Percentiles rank a stretch among this genome's conserved stretches.
These are phyloP conservation scores for Moesziomyces sp. DNA, from an alignment of 1,284 basidiomycete species.

Conservation along the genomic window DNA sequence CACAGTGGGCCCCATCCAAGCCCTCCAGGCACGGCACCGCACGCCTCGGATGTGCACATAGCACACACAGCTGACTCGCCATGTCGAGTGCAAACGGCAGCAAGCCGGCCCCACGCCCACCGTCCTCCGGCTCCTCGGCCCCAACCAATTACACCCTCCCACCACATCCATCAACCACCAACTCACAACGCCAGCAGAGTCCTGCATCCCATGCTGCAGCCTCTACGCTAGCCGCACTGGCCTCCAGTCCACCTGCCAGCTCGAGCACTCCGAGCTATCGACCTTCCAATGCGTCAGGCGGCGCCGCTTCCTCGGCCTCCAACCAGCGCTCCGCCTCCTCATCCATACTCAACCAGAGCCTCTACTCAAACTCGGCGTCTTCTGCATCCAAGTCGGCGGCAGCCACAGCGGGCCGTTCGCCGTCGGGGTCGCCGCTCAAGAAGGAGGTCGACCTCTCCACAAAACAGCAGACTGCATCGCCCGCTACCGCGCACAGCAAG, in stretches of 20 bases:
- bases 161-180: slow-evolving; percentile 39
- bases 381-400: slow-evolving; percentile 15
- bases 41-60: slow-evolving; percentile 18
- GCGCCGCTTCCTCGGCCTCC: slow-evolving; percentile 17
- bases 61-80: slow-evolving; percentile 3
- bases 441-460: slow-evolving; percentile 26
- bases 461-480: slow-evolving; percentile 6
- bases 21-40: background rate
- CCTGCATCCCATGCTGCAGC: slow-evolving; percentile 45
- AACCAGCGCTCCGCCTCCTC: slow-evolving; percentile 20
- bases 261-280: slow-evolving; percentile 5
- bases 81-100: slow-evolving; percentile 37
- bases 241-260: slow-evolving; percentile 31
- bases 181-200: slow-evolving; percentile 33
- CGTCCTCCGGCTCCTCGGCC: slow-evolving; percentile 5
- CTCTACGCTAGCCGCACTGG: slow-evolving; percentile 35
- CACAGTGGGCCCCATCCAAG: background rate
- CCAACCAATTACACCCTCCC: slow-evolving; percentile 24
- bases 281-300: background rate
- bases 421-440: slow-evolving; percentile 37
- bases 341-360: slow-evolving; percentile 35
- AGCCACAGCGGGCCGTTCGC: background rate
- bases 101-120: slow-evolving; percentile 19
- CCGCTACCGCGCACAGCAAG: slow-evolving; percentile 13
- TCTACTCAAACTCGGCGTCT: slow-evolving; percentile 35